Percentiles rank a stretch among this genome's conserved stretches.
These are phyloP conservation scores for Acanthamoeba healyi DNA, from an alignment of 208 protist genomes.

Conservation along the genomic window DNA sequence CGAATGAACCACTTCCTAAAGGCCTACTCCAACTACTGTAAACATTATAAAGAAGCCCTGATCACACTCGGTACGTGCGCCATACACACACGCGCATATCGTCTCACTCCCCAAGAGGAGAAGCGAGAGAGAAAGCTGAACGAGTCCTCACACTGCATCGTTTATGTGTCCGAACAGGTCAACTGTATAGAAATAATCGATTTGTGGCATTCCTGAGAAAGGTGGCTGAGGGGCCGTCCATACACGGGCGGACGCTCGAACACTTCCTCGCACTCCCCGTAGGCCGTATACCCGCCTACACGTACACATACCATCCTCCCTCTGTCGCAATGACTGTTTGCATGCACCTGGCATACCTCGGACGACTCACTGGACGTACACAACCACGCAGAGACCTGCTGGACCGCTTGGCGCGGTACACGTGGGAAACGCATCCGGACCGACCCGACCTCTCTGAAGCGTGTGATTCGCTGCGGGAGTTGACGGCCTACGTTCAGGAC, in stretches of 20 bases:
- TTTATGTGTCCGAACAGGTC: neutral
- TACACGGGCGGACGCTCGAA: constrained; percentile 48
- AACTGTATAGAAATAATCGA: constrained; percentile 59
- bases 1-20: constrained; percentile 69
- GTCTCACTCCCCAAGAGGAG: neutral
- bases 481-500: constrained; percentile 60
- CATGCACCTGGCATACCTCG: too few relatives aligned
- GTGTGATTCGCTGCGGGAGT: neutral
- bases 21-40: constrained; percentile 72
- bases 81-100: neutral
- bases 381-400: constrained; percentile 26
- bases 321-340: neutral
- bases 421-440: constrained; percentile 49
- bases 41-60: constrained; percentile 72
- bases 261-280: constrained; percentile 51
- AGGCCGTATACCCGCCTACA: constrained; percentile 40
- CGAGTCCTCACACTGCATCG: too few relatives aligned
- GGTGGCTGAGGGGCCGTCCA: constrained; percentile 1
- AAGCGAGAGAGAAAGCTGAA: too few relatives aligned
- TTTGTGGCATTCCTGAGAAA: constrained; percentile 53
- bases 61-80: constrained; percentile 13
- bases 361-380: too few relatives aligned
- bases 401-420: constrained; percentile 30
- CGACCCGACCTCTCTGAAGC: constrained; percentile 45
- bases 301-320: neutral